These are phyloP conservation scores for Leccinum subgranulosum DNA, from an alignment of 768 basidiomycete genomes.

Conservation along the genomic window DNA sequence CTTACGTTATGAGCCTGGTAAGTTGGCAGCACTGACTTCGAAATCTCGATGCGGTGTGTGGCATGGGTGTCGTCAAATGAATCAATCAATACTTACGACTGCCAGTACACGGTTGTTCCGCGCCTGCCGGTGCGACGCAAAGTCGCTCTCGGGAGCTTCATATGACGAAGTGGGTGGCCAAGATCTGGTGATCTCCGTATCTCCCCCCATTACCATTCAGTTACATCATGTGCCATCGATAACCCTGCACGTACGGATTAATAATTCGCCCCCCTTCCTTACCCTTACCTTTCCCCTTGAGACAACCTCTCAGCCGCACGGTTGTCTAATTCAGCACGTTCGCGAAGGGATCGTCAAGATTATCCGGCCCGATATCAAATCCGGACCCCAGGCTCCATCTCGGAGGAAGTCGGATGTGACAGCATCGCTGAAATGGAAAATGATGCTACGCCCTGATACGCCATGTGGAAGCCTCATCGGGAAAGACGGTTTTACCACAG, in stretches of 20 bases:
- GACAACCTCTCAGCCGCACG: conserved; percentile 8
- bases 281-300: conserved; percentile 9
- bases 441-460: conserved; percentile 22
- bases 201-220: conserved; percentile 10
- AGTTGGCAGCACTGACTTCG: conserved; percentile 8
- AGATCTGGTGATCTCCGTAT: conserved; percentile 17
- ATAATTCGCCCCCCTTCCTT: conserved; percentile 13
- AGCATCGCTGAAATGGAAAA: conserved; percentile 12
- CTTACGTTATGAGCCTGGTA: background rate
- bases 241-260: conserved; percentile 20
- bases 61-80: conserved; percentile 13
- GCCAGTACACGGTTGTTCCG: conserved; percentile 22
- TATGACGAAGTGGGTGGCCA: conserved; percentile 5
- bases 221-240: conserved; percentile 22
- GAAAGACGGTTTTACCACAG: conserved; percentile 6
- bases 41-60: conserved; percentile 19
- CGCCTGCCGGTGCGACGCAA: conserved; percentile 21
- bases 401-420: conserved; percentile 30
- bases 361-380: conserved; percentile 25
- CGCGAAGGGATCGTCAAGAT: conserved; percentile 34
- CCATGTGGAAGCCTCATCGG: conserved; percentile 16
- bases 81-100: conserved; percentile 15
- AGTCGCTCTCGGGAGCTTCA: conserved; percentile 5
- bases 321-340: conserved; percentile 20
- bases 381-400: background rate